Base-by-base conservation (phyloP, 192 early-diverging fungal genomes). In the Lunasporangiospora selenospora region DNA sequence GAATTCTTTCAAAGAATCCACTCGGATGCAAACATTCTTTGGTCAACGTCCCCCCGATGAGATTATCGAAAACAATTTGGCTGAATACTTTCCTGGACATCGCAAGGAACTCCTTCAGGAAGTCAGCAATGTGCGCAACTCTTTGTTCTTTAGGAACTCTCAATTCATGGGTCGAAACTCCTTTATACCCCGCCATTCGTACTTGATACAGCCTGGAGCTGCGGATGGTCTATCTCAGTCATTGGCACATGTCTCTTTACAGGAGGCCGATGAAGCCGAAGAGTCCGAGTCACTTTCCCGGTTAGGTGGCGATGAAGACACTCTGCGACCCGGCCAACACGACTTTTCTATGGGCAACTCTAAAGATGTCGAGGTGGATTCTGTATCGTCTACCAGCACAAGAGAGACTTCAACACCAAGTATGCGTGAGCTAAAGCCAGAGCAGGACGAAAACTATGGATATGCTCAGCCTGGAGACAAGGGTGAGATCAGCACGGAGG, bases 11-110 rank as follows among this genome's bases (percentile, higher is more conserved):
- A 57, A 62, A 46, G 69, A 84, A 84, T 46, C 82, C 62, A 66
- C 80, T 6, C 49, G 63, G 10, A 69, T 84, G 53, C 75, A 80
- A 36, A 86, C 89, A 38, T 95, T 97, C 73, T 95, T 98, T 75
- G 96, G 94, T 31, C 95, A 98, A 70, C 89, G 97, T 10, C 97
- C 97, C 10, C 93, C 92, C 0, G 93, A 94, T 11, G 95, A 97
- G 75, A 80, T 93, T 37, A 97, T 99, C 69, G 92, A 91, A 24
- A 90, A 90, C 58, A 92, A 97, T 57, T 83, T 99, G 34, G 85
- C 89, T 47, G 89, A 93, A 58, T 99, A 92, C 75, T 99, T 99
- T 71, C 95, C 97, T 3, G 77, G 77, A 13, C 77, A 79, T 54
- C 58, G 69, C 64, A 76, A 79, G 38, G 80, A 75, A 43, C 48